Base-by-base conservation (phyloP, 805 yeast species). In the Blastobotrys terrestris region DNA sequence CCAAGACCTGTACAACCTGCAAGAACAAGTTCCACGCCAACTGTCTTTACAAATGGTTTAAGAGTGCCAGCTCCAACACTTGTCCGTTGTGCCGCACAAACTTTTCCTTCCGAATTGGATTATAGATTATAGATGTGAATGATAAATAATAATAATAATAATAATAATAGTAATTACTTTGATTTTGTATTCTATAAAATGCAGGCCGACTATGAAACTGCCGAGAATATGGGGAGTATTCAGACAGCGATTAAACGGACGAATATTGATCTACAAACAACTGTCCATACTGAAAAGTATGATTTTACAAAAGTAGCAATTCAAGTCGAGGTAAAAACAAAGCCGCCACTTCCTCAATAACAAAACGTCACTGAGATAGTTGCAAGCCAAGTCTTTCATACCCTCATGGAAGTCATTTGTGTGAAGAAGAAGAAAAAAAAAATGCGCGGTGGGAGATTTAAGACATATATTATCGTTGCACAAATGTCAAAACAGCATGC, bases 31-130 rank as follows among this genome's bases (percentile, higher is more conserved):
- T 91, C 75, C 99, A 94, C 68, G 84, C 96, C 5, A 96, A 94
- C 2, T 94, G 99, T 75, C 73, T 94, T 44, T 91, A 89, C 75
- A 87, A 91, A 67, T 94, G 99, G 99, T 94, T 94, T 72, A 87
- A 88, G 72, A 90, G 96, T 60, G 87, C 96, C 13, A 95, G 94
- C 42, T 79, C 87, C 52, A 87, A 88, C 59, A 85, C 96, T 1
- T 94, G 99, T 72, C 99, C 99, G 41, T 73, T 94, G 64, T 94
- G 99, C 72, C 84, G 99, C 63, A 70, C 83, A 15, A 68, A 80
- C 1, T 83, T 83, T 51, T 56, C 62, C 26, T 61, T 62, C 52
- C 53, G 61, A 39, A 47, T 54, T 15, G 59, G 62, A 18, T 39
- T 57, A 22, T 54, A 48, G 42, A 15, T 20, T 44, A 26, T 26